Conservation (phyloP, 352 stramenopile species). For the Phytopythium boreale region DNA sequence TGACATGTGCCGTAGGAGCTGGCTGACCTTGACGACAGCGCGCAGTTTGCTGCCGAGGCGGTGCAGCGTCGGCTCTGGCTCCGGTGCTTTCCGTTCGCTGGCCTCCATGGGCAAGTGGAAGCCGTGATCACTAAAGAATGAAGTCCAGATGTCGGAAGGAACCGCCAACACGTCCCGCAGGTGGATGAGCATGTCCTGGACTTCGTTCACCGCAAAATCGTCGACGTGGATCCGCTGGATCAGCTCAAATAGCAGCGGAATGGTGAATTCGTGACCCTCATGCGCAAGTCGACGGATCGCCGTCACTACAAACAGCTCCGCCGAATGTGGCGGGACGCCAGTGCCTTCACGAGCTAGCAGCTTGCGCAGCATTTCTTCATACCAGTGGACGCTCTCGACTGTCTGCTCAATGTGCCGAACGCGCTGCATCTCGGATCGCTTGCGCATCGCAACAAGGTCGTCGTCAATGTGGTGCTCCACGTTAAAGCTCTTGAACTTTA, state of each 20-base stretch:
- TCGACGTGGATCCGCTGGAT: constrained; percentile 42
- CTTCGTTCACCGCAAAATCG: constrained; percentile 35
- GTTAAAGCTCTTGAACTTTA: constrained; percentile 48
- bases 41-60: constrained; percentile 22
- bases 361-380: constrained; percentile 42
- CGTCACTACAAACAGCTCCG: constrained; percentile 52
- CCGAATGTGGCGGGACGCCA: constrained; percentile 25
- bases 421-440: constrained; percentile 37
- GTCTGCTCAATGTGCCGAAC: constrained; percentile 20
- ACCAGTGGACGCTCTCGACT: constrained; percentile 41
- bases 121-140: constrained; percentile 34
- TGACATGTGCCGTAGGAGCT: constrained; percentile 26
- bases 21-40: constrained; percentile 25
- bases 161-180: constrained; percentile 36
- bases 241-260: constrained; percentile 38
- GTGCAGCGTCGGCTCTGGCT: constrained; percentile 19
- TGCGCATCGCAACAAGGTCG: constrained; percentile 54
- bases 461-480: constrained; percentile 30
- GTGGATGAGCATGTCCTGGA: constrained; percentile 54
- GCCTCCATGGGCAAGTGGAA: constrained; percentile 20
- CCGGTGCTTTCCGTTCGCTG: not conserved
- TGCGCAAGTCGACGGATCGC: constrained; percentile 42
- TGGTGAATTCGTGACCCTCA: constrained; percentile 40
- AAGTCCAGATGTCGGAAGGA: constrained; percentile 31
- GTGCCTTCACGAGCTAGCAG: constrained; percentile 35